Conservation (phyloP, 2,329 filamentous ascomycete genomes). For the Byssothecium circinans region DNA sequence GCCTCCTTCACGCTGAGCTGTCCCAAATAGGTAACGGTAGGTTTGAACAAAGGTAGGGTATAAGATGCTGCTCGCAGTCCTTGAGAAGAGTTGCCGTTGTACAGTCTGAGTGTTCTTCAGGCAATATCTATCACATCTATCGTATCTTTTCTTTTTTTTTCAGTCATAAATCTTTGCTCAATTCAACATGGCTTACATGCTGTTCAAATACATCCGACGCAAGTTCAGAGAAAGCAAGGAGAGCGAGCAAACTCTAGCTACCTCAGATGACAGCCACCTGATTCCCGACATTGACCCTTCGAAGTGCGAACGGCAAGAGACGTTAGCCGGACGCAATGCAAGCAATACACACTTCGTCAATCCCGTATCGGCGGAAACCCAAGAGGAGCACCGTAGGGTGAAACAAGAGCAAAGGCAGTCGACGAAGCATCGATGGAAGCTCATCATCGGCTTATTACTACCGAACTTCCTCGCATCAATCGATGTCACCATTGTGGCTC, state of each 20-base stretch:
- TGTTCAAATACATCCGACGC: conserved; percentile 30
- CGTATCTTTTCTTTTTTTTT: neutral
- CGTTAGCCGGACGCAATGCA: neutral
- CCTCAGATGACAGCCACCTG: conserved; percentile 27
- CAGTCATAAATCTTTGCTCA: neutral
- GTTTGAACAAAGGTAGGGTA: neutral
- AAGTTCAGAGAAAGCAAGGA: conserved; percentile 25
- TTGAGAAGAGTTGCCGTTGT: neutral
- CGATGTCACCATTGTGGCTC: conserved; percentile 66
- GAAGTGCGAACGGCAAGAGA: neutral
- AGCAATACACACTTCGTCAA: neutral
- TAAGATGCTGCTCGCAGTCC: conserved; percentile 7
- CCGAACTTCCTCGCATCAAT: conserved; percentile 65
- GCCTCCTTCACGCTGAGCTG: conserved; percentile 7
- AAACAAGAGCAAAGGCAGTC: conserved; percentile 4
- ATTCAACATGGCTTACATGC: conserved; percentile 25
- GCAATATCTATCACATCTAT: neutral
- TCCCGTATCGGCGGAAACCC: conserved; percentile 10
- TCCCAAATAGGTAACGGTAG: conserved; percentile 6
- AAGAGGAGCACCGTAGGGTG: conserved; percentile 10
- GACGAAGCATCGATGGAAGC: conserved; percentile 58
- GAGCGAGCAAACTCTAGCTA: conserved; percentile 19
- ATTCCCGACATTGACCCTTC: conserved; percentile 17
- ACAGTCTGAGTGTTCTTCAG: too few relatives aligned
- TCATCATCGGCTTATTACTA: conserved; percentile 60